phyloP scores from a whole-genome alignment of 129 eudicot species.

The Artemisia argyi region DNA sequence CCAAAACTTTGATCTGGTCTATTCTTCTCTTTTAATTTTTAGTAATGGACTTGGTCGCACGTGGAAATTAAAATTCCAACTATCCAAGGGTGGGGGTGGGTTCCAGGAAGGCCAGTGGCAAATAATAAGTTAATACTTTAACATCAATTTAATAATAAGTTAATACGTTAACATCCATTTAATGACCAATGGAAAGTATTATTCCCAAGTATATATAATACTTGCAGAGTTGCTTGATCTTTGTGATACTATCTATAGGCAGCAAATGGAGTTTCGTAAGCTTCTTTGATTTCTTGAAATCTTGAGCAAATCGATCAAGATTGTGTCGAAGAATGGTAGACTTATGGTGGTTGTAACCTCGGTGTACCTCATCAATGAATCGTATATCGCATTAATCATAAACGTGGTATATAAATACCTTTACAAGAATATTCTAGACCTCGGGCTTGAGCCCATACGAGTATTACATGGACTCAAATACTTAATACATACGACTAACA shows the following conservation, averaged over 20 bases:
- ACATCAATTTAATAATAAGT: neutral
- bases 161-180: neutral
- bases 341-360: slow-evolving; percentile 13
- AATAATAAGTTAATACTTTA: neutral
- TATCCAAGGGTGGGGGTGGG: neutral
- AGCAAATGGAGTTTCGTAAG: slow-evolving; percentile 1
- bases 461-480: too few species aligned
- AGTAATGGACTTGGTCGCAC: neutral
- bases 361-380: slow-evolving; percentile 3
- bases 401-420: too few species aligned
- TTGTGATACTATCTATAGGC: neutral
- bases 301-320: slow-evolving; percentile 14
- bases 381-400: too few species aligned
- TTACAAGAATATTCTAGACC: too few species aligned
- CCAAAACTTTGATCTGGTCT: too few species aligned
- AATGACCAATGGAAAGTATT: neutral
- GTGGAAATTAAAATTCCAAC: neutral
- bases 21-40: too few species aligned
- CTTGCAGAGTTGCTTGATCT: neutral
- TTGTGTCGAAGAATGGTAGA: slow-evolving; percentile 16
- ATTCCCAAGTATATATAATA: neutral
- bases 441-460: too few species aligned
- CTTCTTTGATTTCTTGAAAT: slow-evolving; percentile 1
- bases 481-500: too few species aligned
- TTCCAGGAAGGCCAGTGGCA: slow-evolving; percentile 15